Evolutionary conservation across 805 yeast species (phyloP).

Genomic region (Cyberlindnera petersonii): DNA sequence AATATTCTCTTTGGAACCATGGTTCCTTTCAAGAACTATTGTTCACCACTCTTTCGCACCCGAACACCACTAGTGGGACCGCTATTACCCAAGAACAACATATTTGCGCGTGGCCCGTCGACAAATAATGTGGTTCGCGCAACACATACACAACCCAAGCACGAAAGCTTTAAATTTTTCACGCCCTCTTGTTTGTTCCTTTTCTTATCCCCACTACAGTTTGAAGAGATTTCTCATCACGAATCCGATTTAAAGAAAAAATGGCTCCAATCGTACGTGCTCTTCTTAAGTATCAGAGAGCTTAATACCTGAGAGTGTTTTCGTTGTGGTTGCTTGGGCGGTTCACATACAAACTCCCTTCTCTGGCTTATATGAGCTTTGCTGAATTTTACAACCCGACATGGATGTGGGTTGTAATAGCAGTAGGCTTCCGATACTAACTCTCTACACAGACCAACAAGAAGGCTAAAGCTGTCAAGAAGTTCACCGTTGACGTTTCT

Average conservation of each 20-base stretch:
- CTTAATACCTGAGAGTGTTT: constrained; percentile 3
- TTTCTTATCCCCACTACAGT: neutral
- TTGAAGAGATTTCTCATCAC: neutral
- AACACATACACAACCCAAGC: neutral
- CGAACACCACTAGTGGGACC: constrained; percentile 1
- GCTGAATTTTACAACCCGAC: constrained; percentile 33
- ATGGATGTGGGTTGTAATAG: constrained; percentile 32
- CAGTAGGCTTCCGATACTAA: constrained; percentile 65
- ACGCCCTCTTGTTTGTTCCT: neutral
- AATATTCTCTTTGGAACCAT: too few species aligned
- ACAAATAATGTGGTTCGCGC: neutral
- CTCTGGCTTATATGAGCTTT: constrained; percentile 22
- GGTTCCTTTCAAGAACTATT: too few species aligned
- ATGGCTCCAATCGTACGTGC: constrained; percentile 93
- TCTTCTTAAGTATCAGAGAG: neutral
- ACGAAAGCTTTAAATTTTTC: constrained; percentile 1
- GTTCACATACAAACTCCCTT: neutral
- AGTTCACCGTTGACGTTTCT: constrained; percentile 92
- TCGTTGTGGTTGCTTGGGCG: constrained; percentile 1
- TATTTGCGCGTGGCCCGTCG: too few species aligned
- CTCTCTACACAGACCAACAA: constrained; percentile 60
- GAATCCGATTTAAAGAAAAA: constrained; percentile 26
- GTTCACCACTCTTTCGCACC: too few species aligned
- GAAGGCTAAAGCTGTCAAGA: constrained; percentile 79
- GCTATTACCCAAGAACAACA: too few species aligned